Base-by-base conservation (phyloP, 108 stramenopile genomes). In the Pseudonitzschia multiseries region DNA sequence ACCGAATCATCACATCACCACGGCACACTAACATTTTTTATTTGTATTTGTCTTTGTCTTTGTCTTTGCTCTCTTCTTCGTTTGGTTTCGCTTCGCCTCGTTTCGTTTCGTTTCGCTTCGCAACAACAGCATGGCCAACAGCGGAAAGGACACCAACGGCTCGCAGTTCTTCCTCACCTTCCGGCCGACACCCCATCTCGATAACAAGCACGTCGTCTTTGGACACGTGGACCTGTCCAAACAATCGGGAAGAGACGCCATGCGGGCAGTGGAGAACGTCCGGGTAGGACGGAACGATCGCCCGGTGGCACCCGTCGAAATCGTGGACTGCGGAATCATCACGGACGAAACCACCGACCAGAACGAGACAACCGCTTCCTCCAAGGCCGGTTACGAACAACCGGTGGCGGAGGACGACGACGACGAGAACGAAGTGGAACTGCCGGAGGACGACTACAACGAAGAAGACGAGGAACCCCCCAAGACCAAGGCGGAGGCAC, bases 161-260 rank as follows among this genome's bases (percentile, higher is more conserved):
- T 83, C 82, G 65, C 96, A 97, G 71, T 96, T 97, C 72, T 97
- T 92, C 73, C 88, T 97, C 43, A 90, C 93, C 18, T 90, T 93
- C 56, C 69, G 75, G 8, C 70, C 82, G 33, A 86, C 90, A 14
- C 82, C 87, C 9, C 91, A 95, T 83, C 83, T 98, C 57, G 93
- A 98, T 74, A 93, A 92, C 56, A 92, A 84, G 81, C 94, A 96
- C 84, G 90, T 93, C 14, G 97, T 98, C 20, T 98, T 98, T 78
- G 97, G 97, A 1, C 72, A 73, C 66, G 94, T 97, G 1, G 83
- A 87, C 63, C 83, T 90, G 65, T 76, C 71, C 10, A 92, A 89
- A 20, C 85, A 79, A 26, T 84, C 88, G 44, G 91, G 93, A 63
- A 77, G 80, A 36, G 84, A 64, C 10, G 81, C 89, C 0, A 75